Base-by-base conservation (phyloP, 176 grass and related monocot species). In the Lolium perenne region DNA sequence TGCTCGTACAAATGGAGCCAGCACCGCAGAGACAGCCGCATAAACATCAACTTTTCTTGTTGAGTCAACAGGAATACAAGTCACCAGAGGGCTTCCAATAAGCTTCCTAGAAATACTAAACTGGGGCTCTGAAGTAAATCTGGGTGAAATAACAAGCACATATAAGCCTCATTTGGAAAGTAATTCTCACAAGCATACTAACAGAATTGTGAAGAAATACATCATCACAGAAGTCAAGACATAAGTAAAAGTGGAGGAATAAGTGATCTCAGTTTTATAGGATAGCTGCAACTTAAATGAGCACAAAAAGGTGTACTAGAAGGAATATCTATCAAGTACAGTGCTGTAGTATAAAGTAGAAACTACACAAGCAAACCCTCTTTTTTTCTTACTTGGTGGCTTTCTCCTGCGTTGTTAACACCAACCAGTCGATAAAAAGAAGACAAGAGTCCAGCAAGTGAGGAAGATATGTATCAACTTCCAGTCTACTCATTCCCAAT, bases 61-160 rank as follows among this genome's bases (percentile, higher is more conserved):
- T 16, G 77, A 87, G 61, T 85, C 86, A 76, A 22, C 80, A 54
- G 90, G 60, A 62, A 96, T 90, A 88, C 79, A 96, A 84, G 94
- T 96, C 82, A 99, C 89, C 59, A 99, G 46, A 71, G 97, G 97
- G 29, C 94, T 87, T 71, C 94, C 97, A 73, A 94, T 84, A 70
- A 94, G 90, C 84, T 94, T 99, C 72, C 86, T 63, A 26, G 82
- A 72, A 77, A 53, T 12, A 88, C 61, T 94, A 81, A 90, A 94
- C 72, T 90, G 87, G 18, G 83, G 48, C 49, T 99, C 94, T 26
- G 74, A 54, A 71, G 15, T 62, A 73, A 41, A 90, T 91, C 97
- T 99, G 82, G 10, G 71, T 67, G 26, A 78, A 79, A 62, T 54
- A 77, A 83, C 45, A 84, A 74, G 78, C 63, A 47, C 18, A n/a